Conservation (phyloP, 2,329 filamentous ascomycete species). For the Teratosphaeria nubilosa region DNA sequence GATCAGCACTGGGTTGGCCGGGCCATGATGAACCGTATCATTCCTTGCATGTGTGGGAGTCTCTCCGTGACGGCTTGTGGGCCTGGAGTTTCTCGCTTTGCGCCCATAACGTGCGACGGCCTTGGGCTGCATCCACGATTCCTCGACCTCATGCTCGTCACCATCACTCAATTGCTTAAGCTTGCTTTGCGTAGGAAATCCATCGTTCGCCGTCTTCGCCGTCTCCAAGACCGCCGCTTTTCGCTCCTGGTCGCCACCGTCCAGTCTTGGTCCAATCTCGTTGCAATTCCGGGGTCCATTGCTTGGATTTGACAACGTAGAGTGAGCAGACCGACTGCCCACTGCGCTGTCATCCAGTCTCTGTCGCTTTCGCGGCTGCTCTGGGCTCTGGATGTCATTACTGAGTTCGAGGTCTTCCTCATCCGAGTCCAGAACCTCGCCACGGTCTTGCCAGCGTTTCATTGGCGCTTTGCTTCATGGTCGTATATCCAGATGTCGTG, state of each 20-base stretch:
- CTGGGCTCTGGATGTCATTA: constrained; percentile 9
- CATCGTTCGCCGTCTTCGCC: neutral
- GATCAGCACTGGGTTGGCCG: neutral
- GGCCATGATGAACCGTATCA: neutral
- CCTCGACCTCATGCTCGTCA: constrained; percentile 6
- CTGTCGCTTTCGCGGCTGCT: constrained; percentile 14
- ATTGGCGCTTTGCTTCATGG: constrained; percentile 27
- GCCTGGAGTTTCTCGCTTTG: constrained; percentile 4
- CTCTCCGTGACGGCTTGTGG: neutral
- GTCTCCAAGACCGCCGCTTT: neutral
- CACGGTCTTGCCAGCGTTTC: constrained; percentile 40
- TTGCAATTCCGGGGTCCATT: neutral
- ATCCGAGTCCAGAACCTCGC: constrained; percentile 43
- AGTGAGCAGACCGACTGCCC: neutral
- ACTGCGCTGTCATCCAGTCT: neutral
- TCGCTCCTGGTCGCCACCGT: constrained; percentile 3
- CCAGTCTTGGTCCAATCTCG: neutral
- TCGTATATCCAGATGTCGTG: neutral
- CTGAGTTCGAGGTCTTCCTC: constrained; percentile 33
- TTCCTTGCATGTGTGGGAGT: neutral
- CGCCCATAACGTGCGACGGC: constrained; percentile 13
- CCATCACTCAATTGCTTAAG: neutral
- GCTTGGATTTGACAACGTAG: neutral
- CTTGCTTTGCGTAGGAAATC: neutral
- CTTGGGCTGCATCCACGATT: constrained; percentile 12